Conservation (phyloP, 176 grass and related monocot species). For the Aegilops longissima region DNA sequence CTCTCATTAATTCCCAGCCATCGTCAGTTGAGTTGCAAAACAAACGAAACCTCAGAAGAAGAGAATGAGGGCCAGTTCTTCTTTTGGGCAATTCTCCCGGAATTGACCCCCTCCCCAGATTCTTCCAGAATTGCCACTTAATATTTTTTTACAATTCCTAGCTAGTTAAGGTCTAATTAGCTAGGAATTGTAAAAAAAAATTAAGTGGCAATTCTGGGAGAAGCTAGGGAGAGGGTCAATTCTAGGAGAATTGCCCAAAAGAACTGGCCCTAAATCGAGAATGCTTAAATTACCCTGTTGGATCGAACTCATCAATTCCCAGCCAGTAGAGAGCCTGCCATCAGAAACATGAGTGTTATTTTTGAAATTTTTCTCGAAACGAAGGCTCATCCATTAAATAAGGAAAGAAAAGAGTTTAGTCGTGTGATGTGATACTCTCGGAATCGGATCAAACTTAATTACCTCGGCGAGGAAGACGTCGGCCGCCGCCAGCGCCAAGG, state of each 20-base stretch:
- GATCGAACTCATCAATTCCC: constrained; percentile 39
- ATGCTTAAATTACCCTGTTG: constrained; percentile 34
- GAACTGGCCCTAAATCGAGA: neutral
- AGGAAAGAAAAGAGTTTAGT: neutral
- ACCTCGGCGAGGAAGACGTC: constrained; percentile 52
- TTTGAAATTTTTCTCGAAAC: neutral
- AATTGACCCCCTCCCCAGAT: no score
- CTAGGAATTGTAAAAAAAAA: no score
- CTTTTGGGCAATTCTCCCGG: no score
- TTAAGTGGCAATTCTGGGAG: no score
- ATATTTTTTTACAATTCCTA: no score
- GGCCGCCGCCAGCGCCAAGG: constrained; percentile 33
- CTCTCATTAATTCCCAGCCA: neutral
- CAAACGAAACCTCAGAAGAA: no score
- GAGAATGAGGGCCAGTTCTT: no score
- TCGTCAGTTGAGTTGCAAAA: neutral
- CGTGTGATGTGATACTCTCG: neutral
- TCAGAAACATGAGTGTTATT: neutral
- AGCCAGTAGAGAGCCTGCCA: constrained; percentile 46
- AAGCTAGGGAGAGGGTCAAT: no score
- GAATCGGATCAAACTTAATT: neutral
- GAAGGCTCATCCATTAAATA: no score
- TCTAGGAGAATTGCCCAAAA: no score
- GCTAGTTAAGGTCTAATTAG: no score
- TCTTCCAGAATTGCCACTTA: no score